Percentiles rank a stretch among this genome's conserved stretches.
Conservation (phyloP, 2,329 filamentous ascomycete species). For the Curvularia eragrostidis region DNA sequence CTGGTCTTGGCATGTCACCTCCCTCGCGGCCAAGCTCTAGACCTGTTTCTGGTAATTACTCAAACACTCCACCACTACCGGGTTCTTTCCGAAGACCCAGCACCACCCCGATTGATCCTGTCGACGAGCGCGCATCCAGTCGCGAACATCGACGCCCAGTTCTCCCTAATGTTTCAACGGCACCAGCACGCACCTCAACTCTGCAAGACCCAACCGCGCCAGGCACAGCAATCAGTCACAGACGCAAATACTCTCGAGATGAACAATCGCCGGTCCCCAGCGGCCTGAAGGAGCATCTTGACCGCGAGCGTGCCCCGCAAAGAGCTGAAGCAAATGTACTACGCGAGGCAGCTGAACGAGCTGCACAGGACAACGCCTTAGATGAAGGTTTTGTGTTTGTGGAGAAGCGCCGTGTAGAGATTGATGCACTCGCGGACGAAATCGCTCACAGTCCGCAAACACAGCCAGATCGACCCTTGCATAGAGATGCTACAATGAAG, state of each 20-base stretch:
- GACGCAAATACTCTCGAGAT: conserved; percentile 67
- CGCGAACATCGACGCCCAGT: conserved; percentile 53
- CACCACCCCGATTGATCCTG: conserved; percentile 42
- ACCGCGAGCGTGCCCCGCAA: conserved; percentile 52
- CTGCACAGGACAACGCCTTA: conserved; percentile 85
- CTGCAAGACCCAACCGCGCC: conserved; percentile 46
- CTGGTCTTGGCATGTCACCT: conserved; percentile 38
- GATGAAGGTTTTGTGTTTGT: conserved; percentile 96
- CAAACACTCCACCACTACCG: conserved; percentile 35
- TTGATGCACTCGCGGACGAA: conserved; percentile 96
- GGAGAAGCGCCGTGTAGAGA: conserved; percentile 92
- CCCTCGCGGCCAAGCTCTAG: conserved; percentile 45
- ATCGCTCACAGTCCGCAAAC: conserved; percentile 79
- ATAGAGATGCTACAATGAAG: conserved; percentile 68
- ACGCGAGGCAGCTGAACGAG: conserved; percentile 64
- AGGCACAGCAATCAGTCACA: conserved; percentile 56
- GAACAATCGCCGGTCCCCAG: conserved; percentile 54
- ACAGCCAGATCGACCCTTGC: conserved; percentile 54
- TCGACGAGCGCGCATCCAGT: conserved; percentile 46
- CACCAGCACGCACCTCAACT: conserved; percentile 51
- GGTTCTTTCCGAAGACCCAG: conserved; percentile 38
- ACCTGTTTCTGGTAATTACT: conserved; percentile 37
- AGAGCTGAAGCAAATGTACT: conserved; percentile 48
- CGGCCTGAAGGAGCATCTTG: conserved; percentile 57
- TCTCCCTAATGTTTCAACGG: conserved; percentile 54